These are phyloP conservation scores for Stemphylium lycopersici DNA, from an alignment of 2,329 filamentous ascomycete genomes.

Conservation along the genomic window DNA sequence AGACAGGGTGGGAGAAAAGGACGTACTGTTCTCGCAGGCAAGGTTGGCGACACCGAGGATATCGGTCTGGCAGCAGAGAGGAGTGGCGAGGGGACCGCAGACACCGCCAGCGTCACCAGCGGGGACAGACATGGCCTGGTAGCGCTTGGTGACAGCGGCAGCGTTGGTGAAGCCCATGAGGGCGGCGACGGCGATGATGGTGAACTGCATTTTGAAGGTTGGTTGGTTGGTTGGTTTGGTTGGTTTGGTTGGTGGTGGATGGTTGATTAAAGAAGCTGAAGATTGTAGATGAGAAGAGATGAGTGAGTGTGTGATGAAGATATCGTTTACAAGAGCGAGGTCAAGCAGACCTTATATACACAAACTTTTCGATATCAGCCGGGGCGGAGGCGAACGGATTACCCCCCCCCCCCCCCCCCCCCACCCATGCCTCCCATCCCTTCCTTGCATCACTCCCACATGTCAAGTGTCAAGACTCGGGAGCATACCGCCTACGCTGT, in stretches of 20 bases:
- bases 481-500: too few species aligned
- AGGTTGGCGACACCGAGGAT: constrained; percentile 22
- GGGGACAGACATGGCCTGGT: not conserved
- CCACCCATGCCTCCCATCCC: too few species aligned
- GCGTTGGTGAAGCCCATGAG: constrained; percentile 21
- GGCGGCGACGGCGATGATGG: constrained; percentile 13
- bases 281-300: not conserved
- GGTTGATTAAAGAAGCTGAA: not conserved
- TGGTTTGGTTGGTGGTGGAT: not conserved
- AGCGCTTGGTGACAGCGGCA: constrained; percentile 12
- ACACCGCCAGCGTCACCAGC: constrained; percentile 6
- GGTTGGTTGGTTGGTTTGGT: not conserved
- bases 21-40: constrained; percentile 27
- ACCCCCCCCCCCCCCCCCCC: too few species aligned
- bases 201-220: constrained; percentile 21
- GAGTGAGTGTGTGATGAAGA: not conserved
- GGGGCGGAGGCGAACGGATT: too few species aligned
- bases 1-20: not conserved
- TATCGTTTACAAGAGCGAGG: not conserved
- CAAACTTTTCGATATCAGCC: too few species aligned
- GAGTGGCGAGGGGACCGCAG: constrained; percentile 21
- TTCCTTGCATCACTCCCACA: too few species aligned
- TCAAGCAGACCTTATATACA: too few species aligned
- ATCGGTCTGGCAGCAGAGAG: constrained; percentile 27
- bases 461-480: too few species aligned